Conservation (phyloP, 257 asterid species). For the Capsicum rhomboideum region DNA sequence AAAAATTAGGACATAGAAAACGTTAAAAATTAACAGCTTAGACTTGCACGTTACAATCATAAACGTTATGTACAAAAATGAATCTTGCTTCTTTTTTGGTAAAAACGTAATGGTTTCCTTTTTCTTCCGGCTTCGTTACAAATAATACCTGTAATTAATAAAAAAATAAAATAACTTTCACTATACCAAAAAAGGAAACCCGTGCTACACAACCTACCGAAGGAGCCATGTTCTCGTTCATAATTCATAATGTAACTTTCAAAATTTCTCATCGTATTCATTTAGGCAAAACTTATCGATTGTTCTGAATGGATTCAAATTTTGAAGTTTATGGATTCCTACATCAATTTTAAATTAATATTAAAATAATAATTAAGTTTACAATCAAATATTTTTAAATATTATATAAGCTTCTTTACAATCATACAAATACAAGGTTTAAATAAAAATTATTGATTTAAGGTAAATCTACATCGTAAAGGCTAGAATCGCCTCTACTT, state of each 20-base stretch:
- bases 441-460: background rate
- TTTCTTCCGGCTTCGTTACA: background rate
- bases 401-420: too few relatives aligned
- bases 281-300: background rate
- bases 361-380: background rate
- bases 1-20: background rate
- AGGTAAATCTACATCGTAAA: too few relatives aligned
- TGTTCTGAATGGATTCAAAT: fast-evolving
- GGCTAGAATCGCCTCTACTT: background rate
- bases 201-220: background rate
- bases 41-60: background rate
- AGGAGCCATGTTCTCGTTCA: background rate
- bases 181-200: background rate
- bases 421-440: too few relatives aligned
- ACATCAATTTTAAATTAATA: too few relatives aligned
- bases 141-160: background rate
- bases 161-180: background rate
- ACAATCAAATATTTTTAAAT: background rate
- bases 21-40: background rate
- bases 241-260: background rate
- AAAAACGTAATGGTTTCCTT: background rate
- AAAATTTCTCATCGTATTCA: background rate
- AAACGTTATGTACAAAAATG: background rate
- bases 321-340: background rate
- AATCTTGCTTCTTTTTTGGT: background rate